phyloP scores from a whole-genome alignment of 495 filamentous ascomycete species.

The Darksidea phi region DNA sequence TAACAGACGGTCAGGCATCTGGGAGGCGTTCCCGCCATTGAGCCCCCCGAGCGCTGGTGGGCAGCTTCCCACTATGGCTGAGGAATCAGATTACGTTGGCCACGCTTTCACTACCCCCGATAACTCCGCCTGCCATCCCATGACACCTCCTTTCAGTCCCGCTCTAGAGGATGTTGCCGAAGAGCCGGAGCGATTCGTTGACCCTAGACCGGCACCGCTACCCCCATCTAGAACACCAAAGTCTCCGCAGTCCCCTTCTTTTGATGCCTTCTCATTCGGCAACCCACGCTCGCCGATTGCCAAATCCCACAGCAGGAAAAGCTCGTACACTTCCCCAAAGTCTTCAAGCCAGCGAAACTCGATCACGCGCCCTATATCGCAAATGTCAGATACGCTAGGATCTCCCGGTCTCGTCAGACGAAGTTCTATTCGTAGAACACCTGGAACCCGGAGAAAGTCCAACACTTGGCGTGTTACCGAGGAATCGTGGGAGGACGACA shows the following conservation, averaged over 20 bases:
- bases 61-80: constrained; percentile 25
- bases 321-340: constrained; percentile 20
- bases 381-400: constrained; percentile 39
- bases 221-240: constrained; percentile 15
- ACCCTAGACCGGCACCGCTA: constrained; percentile 28
- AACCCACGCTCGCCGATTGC: constrained; percentile 24
- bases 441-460: constrained; percentile 22
- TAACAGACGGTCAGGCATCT: constrained; percentile 21
- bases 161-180: constrained; percentile 70
- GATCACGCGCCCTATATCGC: constrained; percentile 34
- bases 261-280: constrained; percentile 27
- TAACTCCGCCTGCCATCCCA: constrained; percentile 52
- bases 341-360: constrained; percentile 11
- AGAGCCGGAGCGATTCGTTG: constrained; percentile 57
- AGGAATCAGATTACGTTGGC: constrained; percentile 32
- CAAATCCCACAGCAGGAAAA: constrained; percentile 21
- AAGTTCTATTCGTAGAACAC: constrained; percentile 18
- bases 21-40: constrained; percentile 23
- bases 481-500: constrained; percentile 86
- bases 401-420: constrained; percentile 9
- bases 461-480: constrained; percentile 46
- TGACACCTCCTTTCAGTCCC: constrained; percentile 45
- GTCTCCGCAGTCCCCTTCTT: constrained; percentile 23
- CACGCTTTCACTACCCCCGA: constrained; percentile 52
- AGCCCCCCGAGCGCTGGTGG: constrained; percentile 4